These are phyloP conservation scores for Penicillium argentinense DNA, from an alignment of 495 filamentous ascomycete genomes.

Conservation along the genomic window DNA sequence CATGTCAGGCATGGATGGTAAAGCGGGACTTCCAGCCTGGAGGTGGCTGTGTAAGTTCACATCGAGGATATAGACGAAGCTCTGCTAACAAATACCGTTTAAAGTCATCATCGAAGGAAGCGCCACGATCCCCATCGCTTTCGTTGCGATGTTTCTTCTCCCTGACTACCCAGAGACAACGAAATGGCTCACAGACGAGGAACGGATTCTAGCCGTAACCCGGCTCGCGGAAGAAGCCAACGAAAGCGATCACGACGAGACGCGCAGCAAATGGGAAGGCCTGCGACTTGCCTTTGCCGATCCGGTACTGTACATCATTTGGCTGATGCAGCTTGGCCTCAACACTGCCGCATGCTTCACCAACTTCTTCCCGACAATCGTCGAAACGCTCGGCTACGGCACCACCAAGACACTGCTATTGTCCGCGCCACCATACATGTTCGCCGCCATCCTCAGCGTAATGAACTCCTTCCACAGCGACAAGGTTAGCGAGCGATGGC, in stretches of 20 bases:
- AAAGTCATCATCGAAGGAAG: slow-evolving; percentile 33
- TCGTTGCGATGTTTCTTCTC: slow-evolving; percentile 30
- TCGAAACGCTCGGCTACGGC: slow-evolving; percentile 36
- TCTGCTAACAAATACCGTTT: not conserved
- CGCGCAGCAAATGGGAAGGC: slow-evolving; percentile 32
- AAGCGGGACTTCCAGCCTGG: slow-evolving; percentile 34
- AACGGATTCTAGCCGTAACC: slow-evolving; percentile 37
- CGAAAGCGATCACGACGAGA: slow-evolving; percentile 40
- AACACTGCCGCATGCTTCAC: slow-evolving; percentile 39
- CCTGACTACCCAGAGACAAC: slow-evolving; percentile 41
- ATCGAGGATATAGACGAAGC: not conserved
- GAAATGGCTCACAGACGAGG: slow-evolving; percentile 34
- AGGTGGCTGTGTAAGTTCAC: slow-evolving; percentile 38
- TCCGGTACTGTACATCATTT: slow-evolving; percentile 38
- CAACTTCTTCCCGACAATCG: slow-evolving; percentile 47
- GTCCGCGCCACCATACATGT: slow-evolving; percentile 45
- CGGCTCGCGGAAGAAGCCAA: slow-evolving; percentile 34
- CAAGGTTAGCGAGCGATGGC: slow-evolving; percentile 36
- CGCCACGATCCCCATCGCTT: slow-evolving; percentile 26
- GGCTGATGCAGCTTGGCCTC: slow-evolving; percentile 38
- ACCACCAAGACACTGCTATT: slow-evolving; percentile 38
- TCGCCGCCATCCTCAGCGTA: slow-evolving; percentile 38
- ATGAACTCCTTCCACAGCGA: slow-evolving; percentile 36
- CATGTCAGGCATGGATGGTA: slow-evolving; percentile 29
- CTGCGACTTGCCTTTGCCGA: slow-evolving; percentile 43